Base-by-base conservation (phyloP, 768 basidiomycete genomes). In the Chalciporus sphaerocephalus region DNA sequence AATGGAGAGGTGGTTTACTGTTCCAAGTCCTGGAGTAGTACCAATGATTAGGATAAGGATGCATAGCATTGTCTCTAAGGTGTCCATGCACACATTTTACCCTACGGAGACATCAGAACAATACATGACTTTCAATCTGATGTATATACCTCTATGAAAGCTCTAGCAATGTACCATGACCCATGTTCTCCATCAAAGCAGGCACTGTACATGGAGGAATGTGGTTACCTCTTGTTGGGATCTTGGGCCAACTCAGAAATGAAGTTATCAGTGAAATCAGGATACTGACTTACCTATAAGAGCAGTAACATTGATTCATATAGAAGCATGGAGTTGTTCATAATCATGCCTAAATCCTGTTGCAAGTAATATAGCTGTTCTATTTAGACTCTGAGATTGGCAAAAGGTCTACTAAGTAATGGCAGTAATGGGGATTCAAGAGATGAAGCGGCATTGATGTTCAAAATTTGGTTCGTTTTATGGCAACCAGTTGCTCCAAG, bases 161-260 rank as follows among this genome's bases (percentile, higher is more conserved):
- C 49, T 2, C 59, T 41, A 15, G 59, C 59, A 39, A 61, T 38
- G 34, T 62, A 60, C 2, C 50, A 32, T n/a, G 41, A 48, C 8
- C 48, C 53, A 17, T 37, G 3, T 2, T 44, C 37, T 13, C 47
- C 51, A 18, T n/a, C 37, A 2, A 23, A 13, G 44, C 15, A 2
- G 59, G 53, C 23, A 53, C 54, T 25, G 59, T 54, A n/a, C 40
- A 23, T 5, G 59, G 47, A 24, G 59, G 59, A 23, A 60, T 56
- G 13, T 44, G 18, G 17, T 52, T 61, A 1, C 56, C 59, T 42
- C 17, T 40, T 4, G 54, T 47, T 39, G 39, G 47, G 22, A 27
- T 50, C n/a, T n/a, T n/a, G n/a, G n/a, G n/a, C n/a, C n/a, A n/a
- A n/a, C n/a, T n/a, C n/a, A n/a, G n/a, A n/a, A n/a, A n/a, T n/a